These are phyloP conservation scores for Tylopilus sp. DNA, from an alignment of 1,284 basidiomycete species.

Conservation along the genomic window DNA sequence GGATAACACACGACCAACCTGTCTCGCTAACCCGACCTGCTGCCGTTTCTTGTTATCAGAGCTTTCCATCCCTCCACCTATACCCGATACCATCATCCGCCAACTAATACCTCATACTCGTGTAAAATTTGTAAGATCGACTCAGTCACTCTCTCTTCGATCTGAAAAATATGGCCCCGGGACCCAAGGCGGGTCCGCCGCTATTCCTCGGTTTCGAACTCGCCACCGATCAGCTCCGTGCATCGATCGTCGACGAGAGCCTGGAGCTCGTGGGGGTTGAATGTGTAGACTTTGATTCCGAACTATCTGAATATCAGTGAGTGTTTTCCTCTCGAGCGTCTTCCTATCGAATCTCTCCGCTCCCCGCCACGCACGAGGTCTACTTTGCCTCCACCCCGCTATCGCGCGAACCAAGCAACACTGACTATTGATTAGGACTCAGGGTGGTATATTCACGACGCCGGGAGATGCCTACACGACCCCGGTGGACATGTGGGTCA, in stretches of 20 bases:
- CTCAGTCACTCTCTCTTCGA: constrained; percentile 3
- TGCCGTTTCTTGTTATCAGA: constrained; percentile 11
- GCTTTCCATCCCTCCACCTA: constrained; percentile 14
- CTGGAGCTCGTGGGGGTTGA: constrained; percentile 77
- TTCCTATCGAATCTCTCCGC: too few species aligned
- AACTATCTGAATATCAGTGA: constrained; percentile 76
- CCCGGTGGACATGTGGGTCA: constrained; percentile 83
- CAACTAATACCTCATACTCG: constrained; percentile 14
- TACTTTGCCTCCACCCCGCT: background rate
- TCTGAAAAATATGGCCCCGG: constrained; percentile 42
- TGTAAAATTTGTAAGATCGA: constrained; percentile 7
- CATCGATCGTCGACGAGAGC: constrained; percentile 74
- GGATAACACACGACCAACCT: constrained; percentile 18
- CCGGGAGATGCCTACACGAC: constrained; percentile 80
- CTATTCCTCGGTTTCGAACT: constrained; percentile 77
- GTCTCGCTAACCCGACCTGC: constrained; percentile 1
- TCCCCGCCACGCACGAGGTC: background rate
- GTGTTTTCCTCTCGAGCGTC: constrained; percentile 30
- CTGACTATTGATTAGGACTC: constrained; percentile 51
- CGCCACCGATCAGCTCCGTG: constrained; percentile 73
- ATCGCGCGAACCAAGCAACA: constrained; percentile 9
- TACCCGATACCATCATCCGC: constrained; percentile 32
- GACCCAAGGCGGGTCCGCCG: constrained; percentile 51
- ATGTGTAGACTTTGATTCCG: constrained; percentile 74
- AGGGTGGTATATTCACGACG: constrained; percentile 79